Conservation (phyloP, 2,329 filamentous ascomycete genomes). For the Fusarium sp. region DNA sequence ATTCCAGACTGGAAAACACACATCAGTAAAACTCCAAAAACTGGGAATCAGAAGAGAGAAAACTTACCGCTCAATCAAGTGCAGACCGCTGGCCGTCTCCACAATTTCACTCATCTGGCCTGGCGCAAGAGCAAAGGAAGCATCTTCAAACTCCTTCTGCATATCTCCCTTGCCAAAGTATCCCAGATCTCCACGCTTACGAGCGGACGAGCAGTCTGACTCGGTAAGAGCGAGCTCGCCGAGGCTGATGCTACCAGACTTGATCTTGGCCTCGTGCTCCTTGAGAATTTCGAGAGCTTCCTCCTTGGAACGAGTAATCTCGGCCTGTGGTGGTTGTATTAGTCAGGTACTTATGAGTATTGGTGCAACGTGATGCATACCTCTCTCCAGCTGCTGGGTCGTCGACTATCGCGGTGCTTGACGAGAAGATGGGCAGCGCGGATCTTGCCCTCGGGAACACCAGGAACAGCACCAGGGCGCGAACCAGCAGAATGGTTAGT, state of each 20-base stretch:
- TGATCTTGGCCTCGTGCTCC: slow-evolving; percentile 80
- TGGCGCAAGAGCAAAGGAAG: slow-evolving; percentile 87
- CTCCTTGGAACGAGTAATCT: slow-evolving; percentile 89
- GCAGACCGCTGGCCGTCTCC: slow-evolving; percentile 92
- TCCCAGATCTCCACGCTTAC: slow-evolving; percentile 93
- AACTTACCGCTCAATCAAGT: slow-evolving; percentile 92
- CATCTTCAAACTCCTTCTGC: slow-evolving; percentile 99
- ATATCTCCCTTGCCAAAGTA: slow-evolving; percentile 96
- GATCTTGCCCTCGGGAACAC: slow-evolving; percentile 80
- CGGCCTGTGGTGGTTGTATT: slow-evolving; percentile 58
- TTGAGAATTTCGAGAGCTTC: slow-evolving; percentile 84
- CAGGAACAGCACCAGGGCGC: slow-evolving; percentile 53
- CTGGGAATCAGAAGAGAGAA: neutral
- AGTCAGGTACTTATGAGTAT: neutral
- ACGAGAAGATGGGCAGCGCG: slow-evolving; percentile 91
- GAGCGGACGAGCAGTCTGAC: slow-evolving; percentile 94
- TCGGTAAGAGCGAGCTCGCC: slow-evolving; percentile 88
- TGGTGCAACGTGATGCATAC: slow-evolving; percentile 47
- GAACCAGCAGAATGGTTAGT: slow-evolving; percentile 76
- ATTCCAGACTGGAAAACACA: slow-evolving; percentile 25
- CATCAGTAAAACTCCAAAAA: neutral
- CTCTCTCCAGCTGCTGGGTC: slow-evolving; percentile 94
- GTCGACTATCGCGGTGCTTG: slow-evolving; percentile 89
- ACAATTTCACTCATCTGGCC: slow-evolving; percentile 89
- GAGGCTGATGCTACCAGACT: slow-evolving; percentile 72